A percentile compares a stretch with the other conserved stretches of the same genome.
These are phyloP conservation scores for Ascocoryne sarcoides DNA, from an alignment of 2,329 filamentous ascomycete species.

Conservation along the genomic window DNA sequence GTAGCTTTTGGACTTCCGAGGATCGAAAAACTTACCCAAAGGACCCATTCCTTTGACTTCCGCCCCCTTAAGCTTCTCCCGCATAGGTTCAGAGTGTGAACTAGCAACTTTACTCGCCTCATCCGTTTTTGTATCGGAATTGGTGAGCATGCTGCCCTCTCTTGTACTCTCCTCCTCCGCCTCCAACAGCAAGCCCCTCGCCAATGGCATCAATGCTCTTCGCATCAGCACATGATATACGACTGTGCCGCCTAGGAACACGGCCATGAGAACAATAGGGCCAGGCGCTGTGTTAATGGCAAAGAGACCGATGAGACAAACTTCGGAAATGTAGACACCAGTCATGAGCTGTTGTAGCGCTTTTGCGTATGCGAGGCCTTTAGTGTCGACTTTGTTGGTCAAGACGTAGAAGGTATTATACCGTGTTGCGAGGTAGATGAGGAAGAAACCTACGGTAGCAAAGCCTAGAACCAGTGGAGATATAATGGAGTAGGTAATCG, in stretches of 20 bases:
- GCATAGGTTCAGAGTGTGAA: constrained; percentile 23
- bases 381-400: constrained; percentile 73
- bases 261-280: constrained; percentile 65
- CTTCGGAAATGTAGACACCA: constrained; percentile 72
- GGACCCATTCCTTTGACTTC: constrained; percentile 42
- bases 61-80: constrained; percentile 7
- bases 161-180: neutral
- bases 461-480: constrained; percentile 79
- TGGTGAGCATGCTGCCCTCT: constrained; percentile 15
- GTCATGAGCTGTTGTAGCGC: constrained; percentile 77
- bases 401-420: constrained; percentile 86
- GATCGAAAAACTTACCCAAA: constrained; percentile 60
- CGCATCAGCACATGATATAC: constrained; percentile 68
- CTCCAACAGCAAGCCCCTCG: constrained; percentile 58
- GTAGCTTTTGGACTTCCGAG: constrained; percentile 67
- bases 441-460: constrained; percentile 63
- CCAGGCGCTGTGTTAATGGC: constrained; percentile 59
- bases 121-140: constrained; percentile 13
- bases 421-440: constrained; percentile 79
- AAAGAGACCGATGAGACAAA: constrained; percentile 80
- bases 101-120: constrained; percentile 8
- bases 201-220: constrained; percentile 61
- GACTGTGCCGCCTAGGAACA: constrained; percentile 63
- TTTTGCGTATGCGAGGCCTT: constrained; percentile 77
- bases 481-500: constrained; percentile 78